Base-by-base conservation (phyloP, 1,284 basidiomycete species). In the Cryptococcus floricola region DNA sequence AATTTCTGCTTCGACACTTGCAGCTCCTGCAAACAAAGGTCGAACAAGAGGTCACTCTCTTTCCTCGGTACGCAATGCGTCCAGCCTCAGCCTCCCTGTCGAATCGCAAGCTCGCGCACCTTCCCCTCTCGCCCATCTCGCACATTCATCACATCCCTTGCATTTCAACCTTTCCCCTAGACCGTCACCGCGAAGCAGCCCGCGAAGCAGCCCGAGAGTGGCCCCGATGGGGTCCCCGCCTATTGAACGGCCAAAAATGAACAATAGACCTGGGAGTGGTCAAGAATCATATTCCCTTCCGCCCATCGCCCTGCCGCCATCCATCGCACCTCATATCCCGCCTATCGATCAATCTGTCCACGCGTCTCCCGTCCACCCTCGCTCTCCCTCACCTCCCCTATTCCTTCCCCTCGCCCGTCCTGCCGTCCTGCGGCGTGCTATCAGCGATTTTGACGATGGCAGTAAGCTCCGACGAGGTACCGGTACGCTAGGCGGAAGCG, bases 401-500 rank as follows among this genome's bases (percentile, higher is more conserved):
- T 64, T 58, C 39, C 58, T 57, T 5, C 64, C 66, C 12, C 53
- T 66, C 18, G 57, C 69, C 28, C 59, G 67, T 4, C 67, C 67
- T 1, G 61, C 60, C 4, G 43, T 42, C 14, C 50, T 68, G 5
- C 61, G 69, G 9, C 60, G 69, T 9, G 65, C 69, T 0, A 12
- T 69, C 23, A 69, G 67, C 19, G 69, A 71, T 45, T 67, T 64
- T 47, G 65, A 69, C 38, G 39, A 34, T 34, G 31, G 31, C 31
- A 34, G 5, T 2, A 34, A 34, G 31, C 31, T 34, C 10, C 31
- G 31, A 34, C 31, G 31, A 34, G 31, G 31, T 34, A 5, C 31
- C 10, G 31, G 31, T 34, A 6, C 6, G 31, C 10, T 53, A 25
- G 23, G 51, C 19, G 37, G 52, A 19, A 47, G 57, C 16, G n/a